Percentiles rank a stretch among this genome's conserved stretches.
Conservation (phyloP, 2,329 filamentous ascomycete species). For the Claviceps sp. region DNA sequence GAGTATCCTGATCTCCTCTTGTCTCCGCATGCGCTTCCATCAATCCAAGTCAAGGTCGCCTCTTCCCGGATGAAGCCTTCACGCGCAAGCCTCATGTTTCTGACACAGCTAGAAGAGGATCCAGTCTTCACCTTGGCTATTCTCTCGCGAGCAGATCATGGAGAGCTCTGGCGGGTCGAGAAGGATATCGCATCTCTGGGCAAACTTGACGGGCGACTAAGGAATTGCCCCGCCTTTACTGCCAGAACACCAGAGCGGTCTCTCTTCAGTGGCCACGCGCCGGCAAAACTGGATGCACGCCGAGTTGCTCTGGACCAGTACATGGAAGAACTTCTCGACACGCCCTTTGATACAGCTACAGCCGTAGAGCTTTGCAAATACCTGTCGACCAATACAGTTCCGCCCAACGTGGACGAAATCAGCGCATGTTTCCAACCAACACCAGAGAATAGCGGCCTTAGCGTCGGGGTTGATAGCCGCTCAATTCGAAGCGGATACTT, state of each 20-base stretch:
- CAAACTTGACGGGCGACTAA: slow-evolving; percentile 71
- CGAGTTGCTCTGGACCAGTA: slow-evolving; percentile 71
- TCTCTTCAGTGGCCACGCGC: slow-evolving; percentile 83
- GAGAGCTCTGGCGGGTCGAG: slow-evolving; percentile 86
- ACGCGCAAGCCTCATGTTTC: slow-evolving; percentile 65
- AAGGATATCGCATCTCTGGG: slow-evolving; percentile 74
- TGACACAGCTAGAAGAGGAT: slow-evolving; percentile 75
- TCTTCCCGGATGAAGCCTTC: slow-evolving; percentile 94
- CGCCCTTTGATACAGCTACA: slow-evolving; percentile 61
- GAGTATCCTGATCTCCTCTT: slow-evolving; percentile 78
- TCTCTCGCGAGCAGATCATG: slow-evolving; percentile 59
- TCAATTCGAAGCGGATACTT: slow-evolving; percentile 77
- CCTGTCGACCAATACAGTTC: slow-evolving; percentile 55
- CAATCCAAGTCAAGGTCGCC: slow-evolving; percentile 73
- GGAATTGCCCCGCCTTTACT: slow-evolving; percentile 56
- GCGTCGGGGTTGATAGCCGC: slow-evolving; percentile 46
- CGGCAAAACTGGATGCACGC: slow-evolving; percentile 82
- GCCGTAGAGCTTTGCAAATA: slow-evolving; percentile 79
- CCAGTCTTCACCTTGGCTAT: slow-evolving; percentile 87
- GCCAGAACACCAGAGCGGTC: slow-evolving; percentile 71
- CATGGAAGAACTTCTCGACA: slow-evolving; percentile 73
- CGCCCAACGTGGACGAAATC: slow-evolving; percentile 46
- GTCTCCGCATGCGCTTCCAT: slow-evolving; percentile 76
- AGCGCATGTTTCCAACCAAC: slow-evolving; percentile 13
- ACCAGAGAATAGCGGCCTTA: slow-evolving; percentile 17